phyloP scores from a whole-genome alignment of 73 alveolate genomes.

The Uronychia setigera region DNA sequence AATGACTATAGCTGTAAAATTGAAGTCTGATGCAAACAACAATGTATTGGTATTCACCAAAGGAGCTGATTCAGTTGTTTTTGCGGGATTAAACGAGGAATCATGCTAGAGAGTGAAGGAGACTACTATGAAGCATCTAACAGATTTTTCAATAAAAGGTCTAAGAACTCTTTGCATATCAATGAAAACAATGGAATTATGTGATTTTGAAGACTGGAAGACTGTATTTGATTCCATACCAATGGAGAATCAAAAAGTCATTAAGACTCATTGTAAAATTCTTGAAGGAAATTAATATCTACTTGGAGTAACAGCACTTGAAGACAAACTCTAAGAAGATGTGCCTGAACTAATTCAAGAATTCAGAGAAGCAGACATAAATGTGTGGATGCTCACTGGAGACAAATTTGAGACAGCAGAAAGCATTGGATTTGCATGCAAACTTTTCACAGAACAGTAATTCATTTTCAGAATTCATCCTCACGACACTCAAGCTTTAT shows the following conservation, averaged over 20 bases:
- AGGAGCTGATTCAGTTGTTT: constrained; percentile 93
- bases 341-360: constrained; percentile 94
- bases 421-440: constrained; percentile 90
- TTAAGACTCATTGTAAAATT: too few relatives aligned
- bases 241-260: too few relatives aligned
- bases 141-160: constrained; percentile 84
- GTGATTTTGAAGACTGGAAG: constrained; percentile 68
- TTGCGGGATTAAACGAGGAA: constrained; percentile 41
- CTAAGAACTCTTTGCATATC: constrained; percentile 88
- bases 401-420: constrained; percentile 98
- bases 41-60: constrained; percentile 71
- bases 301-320: constrained; percentile 96
- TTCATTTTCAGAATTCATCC: constrained; percentile 76
- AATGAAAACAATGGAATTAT: constrained; percentile 73
- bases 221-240: constrained; percentile 66
- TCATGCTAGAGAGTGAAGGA: constrained; percentile 66
- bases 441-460: constrained; percentile 76
- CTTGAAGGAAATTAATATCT: constrained; percentile 82
- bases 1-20: constrained; percentile 86
- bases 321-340: constrained; percentile 95
- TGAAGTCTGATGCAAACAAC: too few relatives aligned
- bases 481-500: neutral
- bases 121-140: constrained; percentile 72
- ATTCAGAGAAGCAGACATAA: constrained; percentile 92
- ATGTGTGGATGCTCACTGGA: constrained; percentile 98